phyloP scores from a whole-genome alignment of 2,329 filamentous ascomycete species.

The Penicillium sp. region DNA sequence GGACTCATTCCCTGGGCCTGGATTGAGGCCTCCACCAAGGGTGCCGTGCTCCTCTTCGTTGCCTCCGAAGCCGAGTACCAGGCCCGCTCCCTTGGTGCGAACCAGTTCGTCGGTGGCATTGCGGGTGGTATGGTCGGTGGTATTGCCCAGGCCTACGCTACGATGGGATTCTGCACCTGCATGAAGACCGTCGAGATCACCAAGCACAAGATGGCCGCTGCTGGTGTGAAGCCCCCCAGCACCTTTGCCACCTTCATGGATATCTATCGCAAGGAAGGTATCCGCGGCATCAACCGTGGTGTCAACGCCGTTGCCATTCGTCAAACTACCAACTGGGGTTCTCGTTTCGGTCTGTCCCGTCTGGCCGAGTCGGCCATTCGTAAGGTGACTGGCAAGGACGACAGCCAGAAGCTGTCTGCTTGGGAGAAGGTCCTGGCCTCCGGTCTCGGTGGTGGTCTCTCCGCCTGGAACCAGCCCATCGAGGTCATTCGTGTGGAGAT shows the following conservation, averaged over 20 bases:
- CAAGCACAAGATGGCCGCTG: slow-evolving; percentile 85
- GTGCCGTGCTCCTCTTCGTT: slow-evolving; percentile 97
- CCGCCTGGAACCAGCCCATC: slow-evolving; percentile 98
- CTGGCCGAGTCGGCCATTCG: slow-evolving; percentile 88
- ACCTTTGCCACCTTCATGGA: slow-evolving; percentile 95
- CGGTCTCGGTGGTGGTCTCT: slow-evolving; percentile 83
- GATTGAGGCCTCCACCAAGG: slow-evolving; percentile 99
- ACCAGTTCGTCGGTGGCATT: slow-evolving; percentile 84
- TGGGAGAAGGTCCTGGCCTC: slow-evolving; percentile 85
- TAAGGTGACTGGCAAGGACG: slow-evolving; percentile 67
- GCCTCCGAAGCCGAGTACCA: slow-evolving; percentile 97
- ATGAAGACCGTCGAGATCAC: slow-evolving; percentile 99
- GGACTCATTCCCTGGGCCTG: slow-evolving; percentile 99
- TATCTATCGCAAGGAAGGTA: slow-evolving; percentile 91
- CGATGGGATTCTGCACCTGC: slow-evolving; percentile 99
- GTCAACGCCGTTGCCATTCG: slow-evolving; percentile 98
- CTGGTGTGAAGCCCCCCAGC: slow-evolving; percentile 76
- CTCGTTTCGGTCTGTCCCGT: slow-evolving; percentile 86
- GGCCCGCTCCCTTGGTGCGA: slow-evolving; percentile 74
- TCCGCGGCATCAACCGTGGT: slow-evolving; percentile 94
- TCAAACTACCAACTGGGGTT: slow-evolving; percentile 99
- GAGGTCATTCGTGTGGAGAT: slow-evolving; percentile 99
- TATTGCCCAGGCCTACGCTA: slow-evolving; percentile 96
- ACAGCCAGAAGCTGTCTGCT: slow-evolving; percentile 69
- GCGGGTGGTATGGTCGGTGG: slow-evolving; percentile 85